Evolutionary conservation across 352 stramenopile genomes (phyloP).

Genomic region (Nothophytophthora sp.): DNA sequence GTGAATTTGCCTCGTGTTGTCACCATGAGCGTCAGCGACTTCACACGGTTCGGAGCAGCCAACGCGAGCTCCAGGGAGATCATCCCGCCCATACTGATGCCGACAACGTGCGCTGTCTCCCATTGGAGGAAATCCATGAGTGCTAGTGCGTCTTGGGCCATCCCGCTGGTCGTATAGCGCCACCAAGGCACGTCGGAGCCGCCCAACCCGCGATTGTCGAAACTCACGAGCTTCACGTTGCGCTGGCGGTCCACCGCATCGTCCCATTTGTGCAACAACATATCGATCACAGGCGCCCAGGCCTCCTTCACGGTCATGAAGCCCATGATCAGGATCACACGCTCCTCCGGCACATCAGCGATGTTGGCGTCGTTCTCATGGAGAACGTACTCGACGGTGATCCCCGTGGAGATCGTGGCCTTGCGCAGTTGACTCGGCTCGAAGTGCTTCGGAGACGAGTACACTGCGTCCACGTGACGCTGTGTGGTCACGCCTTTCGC

Average conservation of each 20-base stretch:
- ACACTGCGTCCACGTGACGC: conserved; percentile 43
- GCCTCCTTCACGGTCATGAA: conserved; percentile 47
- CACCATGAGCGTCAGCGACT: conserved; percentile 49
- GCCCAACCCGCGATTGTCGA: conserved; percentile 65
- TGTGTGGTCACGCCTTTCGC: conserved; percentile 32
- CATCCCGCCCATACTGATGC: conserved; percentile 56
- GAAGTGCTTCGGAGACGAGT: conserved; percentile 28
- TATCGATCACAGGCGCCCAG: conserved; percentile 45
- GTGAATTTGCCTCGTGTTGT: conserved; percentile 43
- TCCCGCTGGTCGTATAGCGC: conserved; percentile 47
- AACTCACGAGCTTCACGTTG: conserved; percentile 40
- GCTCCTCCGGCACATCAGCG: conserved; percentile 12
- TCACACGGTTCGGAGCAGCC: conserved; percentile 33
- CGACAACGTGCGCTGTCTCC: conserved; percentile 36
- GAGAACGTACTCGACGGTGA: conserved; percentile 49
- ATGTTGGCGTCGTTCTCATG: conserved; percentile 27
- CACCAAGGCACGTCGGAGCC: conserved; percentile 35
- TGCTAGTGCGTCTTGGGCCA: conserved; percentile 48
- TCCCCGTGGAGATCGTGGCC: conserved; percentile 29
- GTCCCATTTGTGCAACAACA: conserved; percentile 41
- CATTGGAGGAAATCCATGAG: conserved; percentile 53
- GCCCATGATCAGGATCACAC: conserved; percentile 55
- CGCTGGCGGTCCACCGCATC: conserved; percentile 13
- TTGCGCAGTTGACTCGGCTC: conserved; percentile 10
- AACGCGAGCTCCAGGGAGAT: conserved; percentile 53